These are phyloP conservation scores for Ceratobasidium sp. DNA, from an alignment of 1,284 basidiomycete genomes.

Conservation along the genomic window DNA sequence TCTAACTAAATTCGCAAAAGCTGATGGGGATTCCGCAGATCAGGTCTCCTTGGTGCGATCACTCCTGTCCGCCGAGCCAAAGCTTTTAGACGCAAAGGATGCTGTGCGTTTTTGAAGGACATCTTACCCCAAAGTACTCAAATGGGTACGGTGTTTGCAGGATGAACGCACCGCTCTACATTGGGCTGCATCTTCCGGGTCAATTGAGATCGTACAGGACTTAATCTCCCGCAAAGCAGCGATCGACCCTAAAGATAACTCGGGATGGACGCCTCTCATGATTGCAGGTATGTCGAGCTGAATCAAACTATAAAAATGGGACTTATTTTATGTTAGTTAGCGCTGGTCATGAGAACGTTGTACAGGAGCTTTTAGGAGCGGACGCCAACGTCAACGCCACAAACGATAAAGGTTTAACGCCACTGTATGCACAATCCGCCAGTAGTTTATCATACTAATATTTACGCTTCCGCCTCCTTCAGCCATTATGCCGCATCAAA, in stretches of 20 bases:
- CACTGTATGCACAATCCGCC: conserved; percentile 72
- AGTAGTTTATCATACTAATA: too few species aligned
- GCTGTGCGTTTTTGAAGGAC: conserved; percentile 63
- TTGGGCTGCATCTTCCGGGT: conserved; percentile 85
- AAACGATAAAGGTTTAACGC: conserved; percentile 89
- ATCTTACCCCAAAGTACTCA: background rate
- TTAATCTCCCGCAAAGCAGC: conserved; percentile 80
- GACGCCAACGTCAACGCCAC: conserved; percentile 85
- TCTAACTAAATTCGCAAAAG: too few species aligned
- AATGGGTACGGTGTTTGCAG: conserved; percentile 59
- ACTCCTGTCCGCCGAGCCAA: conserved; percentile 76
- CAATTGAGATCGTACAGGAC: conserved; percentile 77
- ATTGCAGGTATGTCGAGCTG: conserved; percentile 76
- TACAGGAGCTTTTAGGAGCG: conserved; percentile 83
- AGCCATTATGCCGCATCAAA: conserved; percentile 97
- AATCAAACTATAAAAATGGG: conserved; percentile 40
- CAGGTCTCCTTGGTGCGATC: conserved; percentile 82
- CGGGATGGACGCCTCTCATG: conserved; percentile 90
- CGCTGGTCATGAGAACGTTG: conserved; percentile 83
- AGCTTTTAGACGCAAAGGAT: conserved; percentile 76
- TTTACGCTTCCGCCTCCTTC: too few species aligned
- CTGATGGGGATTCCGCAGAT: too few species aligned
- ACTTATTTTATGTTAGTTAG: conserved; percentile 67
- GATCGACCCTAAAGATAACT: conserved; percentile 77
- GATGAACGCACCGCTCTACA: conserved; percentile 91